Percentiles rank a stretch among this genome's conserved stretches.
phyloP scores from a whole-genome alignment of 768 basidiomycete genomes.

The Tricholoma sp. region DNA sequence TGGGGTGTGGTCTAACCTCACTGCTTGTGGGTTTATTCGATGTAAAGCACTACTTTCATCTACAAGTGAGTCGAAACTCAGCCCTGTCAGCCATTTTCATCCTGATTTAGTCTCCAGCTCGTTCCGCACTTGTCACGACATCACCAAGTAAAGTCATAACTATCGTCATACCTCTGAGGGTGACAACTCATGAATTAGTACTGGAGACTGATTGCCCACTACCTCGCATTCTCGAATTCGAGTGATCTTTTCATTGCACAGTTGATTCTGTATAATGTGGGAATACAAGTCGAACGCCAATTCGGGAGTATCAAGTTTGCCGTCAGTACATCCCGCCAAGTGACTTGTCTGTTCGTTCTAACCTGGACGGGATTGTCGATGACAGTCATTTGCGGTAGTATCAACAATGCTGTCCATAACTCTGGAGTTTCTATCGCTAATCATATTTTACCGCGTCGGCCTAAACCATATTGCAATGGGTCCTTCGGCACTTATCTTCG shows the following conservation, averaged over 20 bases:
- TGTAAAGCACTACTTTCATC: constrained; percentile 82
- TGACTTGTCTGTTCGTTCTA: constrained; percentile 4
- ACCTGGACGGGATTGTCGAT: not conserved
- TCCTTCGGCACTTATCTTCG: constrained; percentile 72
- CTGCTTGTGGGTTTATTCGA: constrained; percentile 75
- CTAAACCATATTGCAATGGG: constrained; percentile 75
- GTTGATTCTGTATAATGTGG: constrained; percentile 67
- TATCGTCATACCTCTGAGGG: constrained; percentile 7
- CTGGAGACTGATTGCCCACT: constrained; percentile 76
- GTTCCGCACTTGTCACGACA: constrained; percentile 87
- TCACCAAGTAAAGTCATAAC: constrained; percentile 60
- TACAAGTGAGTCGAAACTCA: constrained; percentile 51
- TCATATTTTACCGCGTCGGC: constrained; percentile 61
- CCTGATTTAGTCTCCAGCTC: constrained; percentile 39
- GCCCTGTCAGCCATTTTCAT: constrained; percentile 8
- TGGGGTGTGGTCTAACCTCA: constrained; percentile 66
- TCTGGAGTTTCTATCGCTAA: constrained; percentile 58
- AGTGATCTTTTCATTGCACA: constrained; percentile 80
- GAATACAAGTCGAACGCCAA: constrained; percentile 70
- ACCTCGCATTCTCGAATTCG: constrained; percentile 76
- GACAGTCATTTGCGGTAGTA: constrained; percentile 73
- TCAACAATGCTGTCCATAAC: constrained; percentile 62
- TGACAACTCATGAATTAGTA: constrained; percentile 47
- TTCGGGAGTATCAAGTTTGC: constrained; percentile 89
- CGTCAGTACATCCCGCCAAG: constrained; percentile 37